These are phyloP conservation scores for Xylaria sp. DNA, from an alignment of 2,329 filamentous ascomycete genomes.

Conservation along the genomic window DNA sequence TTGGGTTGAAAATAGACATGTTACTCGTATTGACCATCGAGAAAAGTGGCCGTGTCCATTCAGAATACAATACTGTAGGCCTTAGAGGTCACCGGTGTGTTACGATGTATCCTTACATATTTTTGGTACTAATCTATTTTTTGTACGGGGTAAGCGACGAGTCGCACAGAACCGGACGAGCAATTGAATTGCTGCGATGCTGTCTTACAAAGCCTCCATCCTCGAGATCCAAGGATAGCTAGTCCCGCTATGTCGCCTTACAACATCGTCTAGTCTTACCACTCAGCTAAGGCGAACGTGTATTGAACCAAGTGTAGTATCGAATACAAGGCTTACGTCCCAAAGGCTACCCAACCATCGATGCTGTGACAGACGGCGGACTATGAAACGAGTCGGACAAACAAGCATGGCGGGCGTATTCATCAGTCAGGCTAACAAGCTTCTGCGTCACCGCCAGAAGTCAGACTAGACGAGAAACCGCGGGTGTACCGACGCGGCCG, in stretches of 20 bases:
- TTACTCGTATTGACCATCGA: background rate
- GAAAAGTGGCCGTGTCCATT: background rate
- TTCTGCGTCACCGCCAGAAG: background rate
- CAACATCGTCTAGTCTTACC: background rate
- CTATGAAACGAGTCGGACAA: background rate
- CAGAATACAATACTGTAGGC: background rate
- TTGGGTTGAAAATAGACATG: slow-evolving; percentile 8
- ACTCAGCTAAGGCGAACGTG: background rate
- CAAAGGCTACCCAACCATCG: background rate
- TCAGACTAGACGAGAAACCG: background rate
- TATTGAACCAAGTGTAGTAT: slow-evolving; percentile 1
- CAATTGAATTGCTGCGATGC: background rate
- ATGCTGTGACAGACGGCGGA: background rate
- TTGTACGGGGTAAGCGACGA: slow-evolving; percentile 2
- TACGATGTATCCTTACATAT: background rate
- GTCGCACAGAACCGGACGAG: background rate
- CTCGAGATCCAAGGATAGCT: slow-evolving; percentile 3
- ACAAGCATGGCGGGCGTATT: background rate
- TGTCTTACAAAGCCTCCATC: background rate
- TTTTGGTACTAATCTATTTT: slow-evolving; percentile 45
- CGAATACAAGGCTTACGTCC: slow-evolving; percentile 7
- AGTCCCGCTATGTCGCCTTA: slow-evolving; percentile 7
- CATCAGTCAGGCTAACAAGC: background rate
- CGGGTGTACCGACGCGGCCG: background rate
- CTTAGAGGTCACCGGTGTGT: too few species aligned